Percentiles rank a stretch among this genome's conserved stretches.
phyloP scores from a whole-genome alignment of 202 grass and related monocot genomes.

The Panicum hallii region DNA sequence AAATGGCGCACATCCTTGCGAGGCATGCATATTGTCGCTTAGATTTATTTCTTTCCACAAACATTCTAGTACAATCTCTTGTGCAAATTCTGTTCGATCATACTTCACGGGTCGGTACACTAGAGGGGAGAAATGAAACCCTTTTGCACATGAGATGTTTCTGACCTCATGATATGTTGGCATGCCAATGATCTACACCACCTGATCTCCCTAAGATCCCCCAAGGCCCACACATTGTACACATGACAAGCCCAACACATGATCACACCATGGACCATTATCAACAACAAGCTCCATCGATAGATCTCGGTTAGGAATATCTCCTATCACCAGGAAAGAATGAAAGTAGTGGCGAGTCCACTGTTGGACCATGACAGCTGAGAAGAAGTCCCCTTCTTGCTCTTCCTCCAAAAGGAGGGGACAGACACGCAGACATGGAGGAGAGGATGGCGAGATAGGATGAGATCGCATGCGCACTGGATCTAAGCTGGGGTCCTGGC shows the following conservation, averaged over 20 bases:
- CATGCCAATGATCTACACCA: neutral
- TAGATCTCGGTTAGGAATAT: conserved; percentile 28
- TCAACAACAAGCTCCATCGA: neutral
- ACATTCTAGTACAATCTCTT: neutral
- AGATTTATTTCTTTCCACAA: neutral
- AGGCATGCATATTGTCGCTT: neutral
- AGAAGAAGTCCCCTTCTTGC: neutral
- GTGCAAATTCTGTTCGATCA: neutral
- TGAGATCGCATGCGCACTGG: conserved; percentile 49
- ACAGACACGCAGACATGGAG: neutral
- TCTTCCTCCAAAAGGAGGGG: conserved; percentile 14
- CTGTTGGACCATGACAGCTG: conserved; percentile 33
- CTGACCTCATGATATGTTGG: neutral
- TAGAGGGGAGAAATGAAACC: neutral
- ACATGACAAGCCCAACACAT: conserved; percentile 26
- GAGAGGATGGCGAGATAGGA: neutral
- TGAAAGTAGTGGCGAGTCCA: conserved; percentile 40
- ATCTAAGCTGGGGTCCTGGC: neutral
- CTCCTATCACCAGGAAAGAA: conserved; percentile 33
- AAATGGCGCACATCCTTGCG: neutral
- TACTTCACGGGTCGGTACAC: neutral
- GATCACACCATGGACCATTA: conserved; percentile 13
- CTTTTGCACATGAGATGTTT: neutral
- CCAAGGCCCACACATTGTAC: conserved; percentile 8
- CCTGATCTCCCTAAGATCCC: neutral